phyloP scores from a whole-genome alignment of 108 stramenopile species.

The Cyclotella distinguenda region DNA sequence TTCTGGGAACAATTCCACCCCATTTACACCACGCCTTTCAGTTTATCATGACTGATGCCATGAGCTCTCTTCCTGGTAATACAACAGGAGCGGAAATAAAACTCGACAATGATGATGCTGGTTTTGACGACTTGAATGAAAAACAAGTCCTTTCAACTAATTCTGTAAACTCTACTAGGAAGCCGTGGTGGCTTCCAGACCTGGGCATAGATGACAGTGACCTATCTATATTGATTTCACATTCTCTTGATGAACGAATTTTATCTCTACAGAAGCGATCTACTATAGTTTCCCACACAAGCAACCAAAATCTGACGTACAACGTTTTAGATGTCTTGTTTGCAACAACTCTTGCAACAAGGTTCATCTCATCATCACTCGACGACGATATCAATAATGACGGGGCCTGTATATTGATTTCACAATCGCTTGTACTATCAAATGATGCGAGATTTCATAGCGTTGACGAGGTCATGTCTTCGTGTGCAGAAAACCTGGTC shows the following conservation, averaged over 20 bases:
- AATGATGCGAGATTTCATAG: constrained; percentile 10
- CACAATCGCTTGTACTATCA: constrained; percentile 16
- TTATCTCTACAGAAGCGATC: background rate
- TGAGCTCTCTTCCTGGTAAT: background rate
- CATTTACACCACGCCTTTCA: constrained; percentile 25
- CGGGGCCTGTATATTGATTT: constrained; percentile 1
- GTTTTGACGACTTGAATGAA: background rate
- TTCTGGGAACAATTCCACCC: constrained; percentile 9
- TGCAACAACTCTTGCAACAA: constrained; percentile 14
- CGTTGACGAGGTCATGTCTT: constrained; percentile 4
- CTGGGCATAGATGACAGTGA: background rate
- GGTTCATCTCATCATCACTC: background rate
- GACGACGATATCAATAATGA: background rate
- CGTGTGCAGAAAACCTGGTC: constrained; percentile 6
- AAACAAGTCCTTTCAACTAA: background rate
- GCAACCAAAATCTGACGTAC: constrained; percentile 11
- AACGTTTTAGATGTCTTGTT: constrained; percentile 21
- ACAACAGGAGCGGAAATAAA: background rate
- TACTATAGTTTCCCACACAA: background rate
- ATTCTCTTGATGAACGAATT: constrained; percentile 16
- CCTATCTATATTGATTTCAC: background rate
- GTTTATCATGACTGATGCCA: constrained; percentile 12
- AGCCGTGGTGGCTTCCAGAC: constrained; percentile 17
- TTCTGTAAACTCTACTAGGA: background rate
- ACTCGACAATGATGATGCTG: background rate